Evolutionary conservation across 371 early-diverging fungal genomes (phyloP).

Genomic region (Rhizomucor pusillus): DNA sequence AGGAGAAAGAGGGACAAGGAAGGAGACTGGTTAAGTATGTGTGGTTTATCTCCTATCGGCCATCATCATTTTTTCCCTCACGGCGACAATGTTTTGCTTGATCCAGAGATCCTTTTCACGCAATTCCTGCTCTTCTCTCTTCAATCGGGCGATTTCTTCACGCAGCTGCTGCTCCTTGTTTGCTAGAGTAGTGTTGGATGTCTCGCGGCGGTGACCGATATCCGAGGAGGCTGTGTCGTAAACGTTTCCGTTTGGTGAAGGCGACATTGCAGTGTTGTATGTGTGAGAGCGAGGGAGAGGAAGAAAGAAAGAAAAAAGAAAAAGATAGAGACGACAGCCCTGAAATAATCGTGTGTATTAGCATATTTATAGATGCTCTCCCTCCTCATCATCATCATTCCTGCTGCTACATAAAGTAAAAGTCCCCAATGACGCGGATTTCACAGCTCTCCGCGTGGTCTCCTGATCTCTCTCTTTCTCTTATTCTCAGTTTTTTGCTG

Average conservation of each 20-base stretch:
- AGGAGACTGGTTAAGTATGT: neutral
- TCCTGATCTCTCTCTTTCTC: no score
- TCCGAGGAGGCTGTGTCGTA: no score
- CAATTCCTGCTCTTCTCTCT: constrained; percentile 42
- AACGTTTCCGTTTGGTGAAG: no score
- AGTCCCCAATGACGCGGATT: no score
- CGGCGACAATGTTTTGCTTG: constrained; percentile 41
- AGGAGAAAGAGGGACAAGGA: neutral
- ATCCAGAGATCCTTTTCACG: constrained; percentile 40
- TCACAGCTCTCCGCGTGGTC: no score
- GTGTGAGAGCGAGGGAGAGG: no score
- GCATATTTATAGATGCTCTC: no score
- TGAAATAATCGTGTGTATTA: no score
- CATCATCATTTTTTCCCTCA: constrained; percentile 39
- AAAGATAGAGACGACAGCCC: neutral
- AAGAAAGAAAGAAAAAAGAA: neutral
- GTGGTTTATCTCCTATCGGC: constrained; percentile 2
- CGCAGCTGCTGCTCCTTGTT: constrained; percentile 36
- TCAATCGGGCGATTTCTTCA: constrained; percentile 45
- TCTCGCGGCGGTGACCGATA: constrained; percentile 1
- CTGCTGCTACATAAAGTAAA: no score
- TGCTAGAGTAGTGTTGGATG: constrained; percentile 4
- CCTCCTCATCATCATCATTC: no score
- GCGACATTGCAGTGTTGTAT: no score
- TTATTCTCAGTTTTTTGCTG: no score